A percentile compares a stretch with the other conserved stretches of the same genome.
These are phyloP conservation scores for Plantago ovata DNA, from an alignment of 257 asterid species.

Conservation along the genomic window DNA sequence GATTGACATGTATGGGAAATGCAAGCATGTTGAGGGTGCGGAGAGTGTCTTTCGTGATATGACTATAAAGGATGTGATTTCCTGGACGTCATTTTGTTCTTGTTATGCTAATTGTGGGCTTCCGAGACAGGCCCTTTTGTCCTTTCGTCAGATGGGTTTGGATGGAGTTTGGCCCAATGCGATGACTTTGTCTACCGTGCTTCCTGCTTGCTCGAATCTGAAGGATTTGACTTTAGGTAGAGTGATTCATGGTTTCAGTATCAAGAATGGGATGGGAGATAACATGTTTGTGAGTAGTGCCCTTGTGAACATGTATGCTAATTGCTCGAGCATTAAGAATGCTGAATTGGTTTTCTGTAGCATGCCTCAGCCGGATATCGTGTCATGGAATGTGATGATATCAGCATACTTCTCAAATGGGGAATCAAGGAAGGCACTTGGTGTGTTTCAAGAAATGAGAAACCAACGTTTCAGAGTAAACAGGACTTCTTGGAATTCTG, in stretches of 20 bases:
- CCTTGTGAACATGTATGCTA: slow-evolving; percentile 66
- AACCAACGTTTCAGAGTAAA: slow-evolving; percentile 36
- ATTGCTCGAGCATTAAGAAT: slow-evolving; percentile 48
- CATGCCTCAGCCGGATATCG: slow-evolving; percentile 39
- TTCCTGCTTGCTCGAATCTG: slow-evolving; percentile 70
- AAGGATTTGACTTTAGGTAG: slow-evolving; percentile 46
- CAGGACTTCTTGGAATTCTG: slow-evolving; percentile 57
- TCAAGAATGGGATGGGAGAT: slow-evolving; percentile 49
- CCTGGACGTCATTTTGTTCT: slow-evolving; percentile 74
- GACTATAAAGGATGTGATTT: slow-evolving; percentile 50
- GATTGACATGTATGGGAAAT: slow-evolving; percentile 73
- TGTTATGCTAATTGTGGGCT: slow-evolving; percentile 57
- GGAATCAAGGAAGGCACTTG: slow-evolving; percentile 47
- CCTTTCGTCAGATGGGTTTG: slow-evolving; percentile 49
- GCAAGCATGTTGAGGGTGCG: slow-evolving; percentile 53
- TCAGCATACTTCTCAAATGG: slow-evolving; percentile 61
- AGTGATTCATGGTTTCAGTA: slow-evolving; percentile 51
- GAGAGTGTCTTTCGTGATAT: slow-evolving; percentile 41
- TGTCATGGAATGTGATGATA: slow-evolving; percentile 58
- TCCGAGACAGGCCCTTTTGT: slow-evolving; percentile 36
- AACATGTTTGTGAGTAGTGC: slow-evolving; percentile 62
- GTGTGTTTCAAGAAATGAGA: slow-evolving; percentile 45
- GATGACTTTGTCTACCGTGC: slow-evolving; percentile 54
- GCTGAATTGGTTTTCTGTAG: slow-evolving; percentile 49
- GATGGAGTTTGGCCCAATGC: slow-evolving; percentile 45